Evolutionary conservation across 495 filamentous ascomycete genomes (phyloP).

Genomic region (Cercophora newfieldiana): DNA sequence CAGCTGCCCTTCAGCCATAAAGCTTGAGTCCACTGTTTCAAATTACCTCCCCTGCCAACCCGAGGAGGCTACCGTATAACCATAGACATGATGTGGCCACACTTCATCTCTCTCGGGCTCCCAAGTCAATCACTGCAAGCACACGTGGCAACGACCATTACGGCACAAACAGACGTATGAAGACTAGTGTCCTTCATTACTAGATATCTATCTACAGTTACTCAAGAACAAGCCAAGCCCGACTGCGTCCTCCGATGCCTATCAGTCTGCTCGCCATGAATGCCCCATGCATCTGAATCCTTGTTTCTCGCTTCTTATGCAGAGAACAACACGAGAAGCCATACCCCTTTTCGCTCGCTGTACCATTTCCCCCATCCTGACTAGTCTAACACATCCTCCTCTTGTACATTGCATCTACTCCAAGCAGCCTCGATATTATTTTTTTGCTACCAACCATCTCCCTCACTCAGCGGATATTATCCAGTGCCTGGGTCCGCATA

Average conservation of each 20-base stretch:
- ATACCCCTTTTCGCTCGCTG: neutral
- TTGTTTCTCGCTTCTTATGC: neutral
- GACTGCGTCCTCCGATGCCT: neutral
- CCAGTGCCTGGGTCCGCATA: slow-evolving; percentile 30
- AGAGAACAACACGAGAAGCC: neutral
- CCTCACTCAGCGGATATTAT: slow-evolving; percentile 21
- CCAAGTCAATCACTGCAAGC: neutral
- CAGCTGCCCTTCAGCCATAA: no score
- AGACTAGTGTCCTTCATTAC: neutral
- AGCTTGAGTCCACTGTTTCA: no score
- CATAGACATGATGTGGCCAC: no score
- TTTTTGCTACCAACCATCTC: neutral
- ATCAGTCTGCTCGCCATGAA: neutral
- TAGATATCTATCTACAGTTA: neutral
- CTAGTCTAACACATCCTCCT: neutral
- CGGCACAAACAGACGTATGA: neutral
- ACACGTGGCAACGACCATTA: neutral
- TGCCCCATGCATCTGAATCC: neutral
- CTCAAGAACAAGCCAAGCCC: neutral
- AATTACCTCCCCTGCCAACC: no score
- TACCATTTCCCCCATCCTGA: neutral
- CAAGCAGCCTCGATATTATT: neutral
- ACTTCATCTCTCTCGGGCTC: no score
- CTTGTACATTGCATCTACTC: neutral
- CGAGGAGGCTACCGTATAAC: no score